phyloP scores from a whole-genome alignment of 1,139 yeast genomes.

The Geotrichum aggregatum region DNA sequence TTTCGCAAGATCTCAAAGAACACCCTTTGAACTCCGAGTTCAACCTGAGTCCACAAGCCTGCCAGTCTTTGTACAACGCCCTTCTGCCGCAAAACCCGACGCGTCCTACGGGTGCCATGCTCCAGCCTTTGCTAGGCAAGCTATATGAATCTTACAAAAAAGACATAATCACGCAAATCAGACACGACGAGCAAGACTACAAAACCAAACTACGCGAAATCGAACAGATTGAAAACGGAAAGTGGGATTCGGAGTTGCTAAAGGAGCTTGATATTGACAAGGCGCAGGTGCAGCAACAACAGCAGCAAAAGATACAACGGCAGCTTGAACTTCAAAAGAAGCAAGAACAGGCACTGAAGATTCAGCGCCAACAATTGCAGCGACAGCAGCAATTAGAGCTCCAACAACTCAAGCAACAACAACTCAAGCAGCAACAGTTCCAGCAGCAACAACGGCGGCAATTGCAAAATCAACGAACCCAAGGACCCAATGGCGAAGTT shows the following conservation, averaged over 20 bases:
- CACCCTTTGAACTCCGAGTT: constrained; percentile 34
- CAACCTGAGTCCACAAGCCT: constrained; percentile 31
- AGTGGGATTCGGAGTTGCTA: constrained; percentile 35
- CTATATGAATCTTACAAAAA: constrained; percentile 34
- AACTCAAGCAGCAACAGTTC: constrained; percentile 5
- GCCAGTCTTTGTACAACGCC: constrained; percentile 31
- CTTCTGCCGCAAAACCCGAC: constrained; percentile 29
- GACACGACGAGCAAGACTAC: constrained; percentile 37
- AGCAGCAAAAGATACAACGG: constrained; percentile 26
- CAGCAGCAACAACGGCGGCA: constrained; percentile 1
- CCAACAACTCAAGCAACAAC: constrained; percentile 27
- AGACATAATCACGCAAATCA: constrained; percentile 32
- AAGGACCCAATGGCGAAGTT: not conserved
- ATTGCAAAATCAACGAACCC: not conserved
- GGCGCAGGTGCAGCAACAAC: constrained; percentile 26
- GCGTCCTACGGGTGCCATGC: constrained; percentile 30
- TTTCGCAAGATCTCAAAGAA: constrained; percentile 29
- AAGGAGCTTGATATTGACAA: constrained; percentile 26
- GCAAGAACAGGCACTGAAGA: constrained; percentile 27
- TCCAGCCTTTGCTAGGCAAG: constrained; percentile 31
- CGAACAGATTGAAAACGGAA: constrained; percentile 38
- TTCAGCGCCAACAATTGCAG: constrained; percentile 27
- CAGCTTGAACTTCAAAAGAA: constrained; percentile 30
- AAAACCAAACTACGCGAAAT: constrained; percentile 35
- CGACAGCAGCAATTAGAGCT: constrained; percentile 25